Conservation (phyloP, 495 filamentous ascomycete genomes). For the Xylaria acuta region DNA sequence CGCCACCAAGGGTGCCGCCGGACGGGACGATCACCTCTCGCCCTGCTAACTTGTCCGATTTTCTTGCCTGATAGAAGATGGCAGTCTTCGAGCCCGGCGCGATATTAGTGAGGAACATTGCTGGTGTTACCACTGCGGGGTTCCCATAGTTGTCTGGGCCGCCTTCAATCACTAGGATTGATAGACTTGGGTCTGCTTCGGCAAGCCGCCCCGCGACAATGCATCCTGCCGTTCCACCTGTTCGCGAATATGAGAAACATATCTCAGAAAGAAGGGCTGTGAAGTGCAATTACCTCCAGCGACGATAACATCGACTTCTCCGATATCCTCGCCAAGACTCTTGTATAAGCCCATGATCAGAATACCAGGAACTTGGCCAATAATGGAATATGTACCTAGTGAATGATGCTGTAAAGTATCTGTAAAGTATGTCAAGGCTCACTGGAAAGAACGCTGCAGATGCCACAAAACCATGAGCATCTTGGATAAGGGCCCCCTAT, state of each 20-base stretch:
- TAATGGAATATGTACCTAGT: not conserved
- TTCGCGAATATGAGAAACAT: not conserved
- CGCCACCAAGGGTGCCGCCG: slow-evolving; percentile 64
- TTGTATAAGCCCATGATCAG: slow-evolving; percentile 45
- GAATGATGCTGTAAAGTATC: not conserved
- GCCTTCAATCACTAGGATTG: slow-evolving; percentile 50
- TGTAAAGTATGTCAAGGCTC: not conserved
- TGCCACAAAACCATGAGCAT: not conserved
- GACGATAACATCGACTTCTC: slow-evolving; percentile 50
- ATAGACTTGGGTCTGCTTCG: slow-evolving; percentile 47
- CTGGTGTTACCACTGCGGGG: slow-evolving; percentile 42
- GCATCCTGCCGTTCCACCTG: slow-evolving; percentile 52
- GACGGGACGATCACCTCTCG: slow-evolving; percentile 55
- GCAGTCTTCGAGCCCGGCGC: slow-evolving; percentile 43
- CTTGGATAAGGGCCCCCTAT: not conserved
- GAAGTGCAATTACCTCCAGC: slow-evolving; percentile 41
- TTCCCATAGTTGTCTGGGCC: slow-evolving; percentile 47
- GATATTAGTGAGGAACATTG: slow-evolving; percentile 42
- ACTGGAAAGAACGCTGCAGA: not conserved
- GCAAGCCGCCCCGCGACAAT: slow-evolving; percentile 51
- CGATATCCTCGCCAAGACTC: slow-evolving; percentile 35
- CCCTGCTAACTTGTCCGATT: slow-evolving; percentile 51
- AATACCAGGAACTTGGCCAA: not conserved
- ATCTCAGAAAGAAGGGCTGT: not conserved
- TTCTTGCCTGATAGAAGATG: slow-evolving; percentile 44